phyloP scores from a whole-genome alignment of 768 basidiomycete species.

The Lentinula sp. region DNA sequence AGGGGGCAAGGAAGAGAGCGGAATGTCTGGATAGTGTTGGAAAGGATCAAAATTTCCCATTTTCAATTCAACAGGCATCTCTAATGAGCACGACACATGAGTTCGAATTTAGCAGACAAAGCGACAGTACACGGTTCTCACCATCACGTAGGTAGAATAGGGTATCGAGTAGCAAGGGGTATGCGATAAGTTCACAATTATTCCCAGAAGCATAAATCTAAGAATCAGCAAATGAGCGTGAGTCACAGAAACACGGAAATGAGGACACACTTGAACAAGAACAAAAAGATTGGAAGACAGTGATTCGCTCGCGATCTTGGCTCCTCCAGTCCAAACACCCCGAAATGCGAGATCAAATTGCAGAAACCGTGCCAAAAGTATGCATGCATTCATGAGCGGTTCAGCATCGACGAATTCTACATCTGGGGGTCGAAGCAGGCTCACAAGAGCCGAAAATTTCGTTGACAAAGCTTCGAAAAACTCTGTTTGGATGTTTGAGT shows the following conservation, averaged over 20 bases:
- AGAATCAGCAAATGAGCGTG: slow-evolving; percentile 5
- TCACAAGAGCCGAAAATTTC: slow-evolving; percentile 37
- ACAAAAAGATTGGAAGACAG: slow-evolving; percentile 40
- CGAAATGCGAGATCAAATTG: slow-evolving; percentile 72
- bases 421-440: slow-evolving; percentile 21
- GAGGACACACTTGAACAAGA: slow-evolving; percentile 42
- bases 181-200: slow-evolving; percentile 49
- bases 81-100: slow-evolving; percentile 25
- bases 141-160: slow-evolving; percentile 71
- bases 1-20: slow-evolving; percentile 44
- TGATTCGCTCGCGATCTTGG: slow-evolving; percentile 37
- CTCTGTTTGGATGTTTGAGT: slow-evolving; percentile 48
- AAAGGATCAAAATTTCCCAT: slow-evolving; percentile 54
- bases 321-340: slow-evolving; percentile 45
- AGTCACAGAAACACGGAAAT: slow-evolving; percentile 4
- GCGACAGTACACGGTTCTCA: slow-evolving; percentile 21
- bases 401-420: slow-evolving; percentile 11
- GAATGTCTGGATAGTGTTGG: slow-evolving; percentile 51
- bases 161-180: slow-evolving; percentile 68
- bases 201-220: slow-evolving; percentile 53
- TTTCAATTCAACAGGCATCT: slow-evolving; percentile 57
- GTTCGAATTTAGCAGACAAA: neutral
- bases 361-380: slow-evolving; percentile 59
- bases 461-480: slow-evolving; percentile 45
- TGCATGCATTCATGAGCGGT: slow-evolving; percentile 33